A percentile compares a stretch with the other conserved stretches of the same genome.
These are phyloP conservation scores for Colletotrichum liriopes DNA, from an alignment of 2,329 filamentous ascomycete species.

Conservation along the genomic window DNA sequence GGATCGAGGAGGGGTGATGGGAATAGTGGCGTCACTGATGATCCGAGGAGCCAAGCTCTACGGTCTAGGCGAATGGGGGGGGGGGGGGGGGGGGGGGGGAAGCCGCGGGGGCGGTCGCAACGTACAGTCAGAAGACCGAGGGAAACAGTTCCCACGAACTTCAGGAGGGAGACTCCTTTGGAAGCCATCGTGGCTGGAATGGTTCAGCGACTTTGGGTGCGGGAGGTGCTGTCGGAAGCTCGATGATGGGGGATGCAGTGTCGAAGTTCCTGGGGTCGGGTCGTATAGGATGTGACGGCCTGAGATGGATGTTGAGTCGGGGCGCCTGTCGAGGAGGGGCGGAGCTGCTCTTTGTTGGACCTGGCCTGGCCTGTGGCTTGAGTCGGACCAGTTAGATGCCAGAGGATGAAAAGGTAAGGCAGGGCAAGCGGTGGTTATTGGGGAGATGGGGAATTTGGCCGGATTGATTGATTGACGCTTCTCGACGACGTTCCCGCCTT, in stretches of 20 bases:
- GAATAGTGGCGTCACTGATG: constrained; percentile 41
- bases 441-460: constrained; percentile 23
- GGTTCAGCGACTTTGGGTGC: constrained; percentile 6
- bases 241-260: constrained; percentile 20
- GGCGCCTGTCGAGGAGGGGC: constrained; percentile 16
- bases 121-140: constrained; percentile 90
- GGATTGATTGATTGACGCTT: constrained; percentile 39
- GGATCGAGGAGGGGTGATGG: constrained; percentile 27
- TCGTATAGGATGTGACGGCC: constrained; percentile 28
- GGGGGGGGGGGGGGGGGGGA: background rate
- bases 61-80: constrained; percentile 8
- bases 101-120: constrained; percentile 42
- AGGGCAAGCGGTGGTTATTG: constrained; percentile 7
- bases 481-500: constrained; percentile 41
- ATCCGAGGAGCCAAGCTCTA: constrained; percentile 9
- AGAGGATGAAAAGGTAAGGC: constrained; percentile 13
- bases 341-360: constrained; percentile 31
- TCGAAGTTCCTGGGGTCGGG: constrained; percentile 17
- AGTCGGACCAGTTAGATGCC: constrained; percentile 27
- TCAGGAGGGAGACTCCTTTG: constrained; percentile 82
- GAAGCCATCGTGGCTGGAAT: constrained; percentile 69
- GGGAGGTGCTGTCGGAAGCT: constrained; percentile 2
- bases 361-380: constrained; percentile 28
- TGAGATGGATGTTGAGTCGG: constrained; percentile 3
- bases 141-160: constrained; percentile 93